phyloP scores from a whole-genome alignment of 495 filamentous ascomycete species.

The Rusavskia elegans region DNA sequence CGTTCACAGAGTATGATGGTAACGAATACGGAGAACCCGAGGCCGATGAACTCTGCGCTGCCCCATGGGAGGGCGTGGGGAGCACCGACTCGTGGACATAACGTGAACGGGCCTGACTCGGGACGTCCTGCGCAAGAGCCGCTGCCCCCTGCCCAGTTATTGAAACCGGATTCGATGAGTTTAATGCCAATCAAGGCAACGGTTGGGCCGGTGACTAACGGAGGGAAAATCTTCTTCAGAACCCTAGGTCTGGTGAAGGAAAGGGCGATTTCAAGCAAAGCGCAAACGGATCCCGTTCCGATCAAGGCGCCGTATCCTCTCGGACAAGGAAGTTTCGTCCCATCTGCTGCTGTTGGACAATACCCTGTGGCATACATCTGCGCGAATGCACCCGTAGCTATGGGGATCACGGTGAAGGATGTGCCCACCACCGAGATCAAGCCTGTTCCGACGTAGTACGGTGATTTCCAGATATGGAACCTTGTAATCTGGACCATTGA shows the following conservation, averaged over 20 bases:
- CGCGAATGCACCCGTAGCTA: constrained; percentile 56
- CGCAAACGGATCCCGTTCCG: constrained; percentile 55
- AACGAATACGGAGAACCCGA: constrained; percentile 83
- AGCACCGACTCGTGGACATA: constrained; percentile 53
- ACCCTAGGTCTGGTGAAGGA: constrained; percentile 55
- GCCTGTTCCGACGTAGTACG: constrained; percentile 78
- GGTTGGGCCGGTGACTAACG: constrained; percentile 74
- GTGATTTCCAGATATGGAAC: constrained; percentile 65
- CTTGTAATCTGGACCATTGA: constrained; percentile 70
- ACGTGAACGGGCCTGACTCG: constrained; percentile 31
- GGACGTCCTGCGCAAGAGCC: constrained; percentile 44
- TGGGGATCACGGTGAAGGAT: constrained; percentile 75
- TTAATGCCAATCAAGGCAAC: constrained; percentile 59
- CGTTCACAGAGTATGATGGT: constrained; percentile 76
- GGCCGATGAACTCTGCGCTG: constrained; percentile 69
- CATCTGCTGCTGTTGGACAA: constrained; percentile 48
- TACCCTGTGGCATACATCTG: constrained; percentile 80
- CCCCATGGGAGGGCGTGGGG: constrained; percentile 82
- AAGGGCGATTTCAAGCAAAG: constrained; percentile 57
- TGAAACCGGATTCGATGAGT: constrained; percentile 61
- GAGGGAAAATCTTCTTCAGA: constrained; percentile 70
- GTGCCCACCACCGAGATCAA: constrained; percentile 83
- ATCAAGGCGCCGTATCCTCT: constrained; percentile 73
- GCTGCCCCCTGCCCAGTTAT: constrained; percentile 72
- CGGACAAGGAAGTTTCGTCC: constrained; percentile 60